Conservation (phyloP, 2,329 filamentous ascomycete genomes). For the Cordyceps pruinosa region DNA sequence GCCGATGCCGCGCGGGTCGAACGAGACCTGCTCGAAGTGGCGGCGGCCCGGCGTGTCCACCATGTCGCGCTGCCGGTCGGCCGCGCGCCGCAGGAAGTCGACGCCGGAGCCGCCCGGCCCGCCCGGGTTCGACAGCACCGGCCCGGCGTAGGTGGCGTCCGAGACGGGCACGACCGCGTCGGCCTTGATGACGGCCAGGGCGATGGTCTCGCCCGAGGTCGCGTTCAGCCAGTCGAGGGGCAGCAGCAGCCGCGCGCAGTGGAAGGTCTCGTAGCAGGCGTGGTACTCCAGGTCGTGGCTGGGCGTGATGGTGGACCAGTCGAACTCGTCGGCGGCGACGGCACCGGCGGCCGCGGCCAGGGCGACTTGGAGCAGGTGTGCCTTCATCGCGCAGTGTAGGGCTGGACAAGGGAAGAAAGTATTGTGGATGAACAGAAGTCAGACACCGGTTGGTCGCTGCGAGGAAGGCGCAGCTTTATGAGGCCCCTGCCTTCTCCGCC, state of each 20-base stretch:
- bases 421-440: too few species aligned
- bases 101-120: conserved; percentile 39
- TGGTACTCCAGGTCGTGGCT: conserved; percentile 31
- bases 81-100: conserved; percentile 19
- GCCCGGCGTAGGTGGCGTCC: conserved; percentile 34
- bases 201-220: conserved; percentile 24
- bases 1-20: conserved; percentile 38
- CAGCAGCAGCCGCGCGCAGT: conserved; percentile 36
- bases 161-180: conserved; percentile 31
- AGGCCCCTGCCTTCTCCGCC: background rate
- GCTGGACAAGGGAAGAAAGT: background rate
- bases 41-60: conserved; percentile 22
- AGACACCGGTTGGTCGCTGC: too few species aligned
- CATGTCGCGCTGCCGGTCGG: conserved; percentile 23
- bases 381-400: background rate
- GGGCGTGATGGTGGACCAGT: conserved; percentile 31
- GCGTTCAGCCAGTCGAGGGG: conserved; percentile 36
- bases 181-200: conserved; percentile 35
- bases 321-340: conserved; percentile 21
- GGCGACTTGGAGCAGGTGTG: background rate
- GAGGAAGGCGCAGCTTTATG: background rate
- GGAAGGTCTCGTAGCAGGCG: conserved; percentile 31
- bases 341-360: background rate
- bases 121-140: conserved; percentile 39
- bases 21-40: conserved; percentile 36